A percentile compares a stretch with the other conserved stretches of the same genome.
phyloP scores from a whole-genome alignment of 371 early-diverging fungal species.

The Blyttiomyces sp. region DNA sequence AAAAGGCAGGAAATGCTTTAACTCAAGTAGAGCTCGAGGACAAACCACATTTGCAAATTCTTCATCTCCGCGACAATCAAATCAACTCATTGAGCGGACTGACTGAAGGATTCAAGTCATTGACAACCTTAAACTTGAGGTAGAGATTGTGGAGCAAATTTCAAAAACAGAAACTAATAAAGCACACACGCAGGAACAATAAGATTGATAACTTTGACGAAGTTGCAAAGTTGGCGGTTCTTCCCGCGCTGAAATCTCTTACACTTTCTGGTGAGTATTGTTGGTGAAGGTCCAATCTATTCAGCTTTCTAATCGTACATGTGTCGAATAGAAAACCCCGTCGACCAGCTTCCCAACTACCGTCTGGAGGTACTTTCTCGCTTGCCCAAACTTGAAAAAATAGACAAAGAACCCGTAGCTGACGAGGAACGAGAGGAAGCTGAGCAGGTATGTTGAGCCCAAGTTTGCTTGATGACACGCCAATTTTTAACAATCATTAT shows the following conservation, averaged over 20 bases:
- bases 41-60: slow-evolving; percentile 31
- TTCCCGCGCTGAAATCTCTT: slow-evolving; percentile 29
- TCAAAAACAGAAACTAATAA: too few relatives aligned
- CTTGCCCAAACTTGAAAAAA: slow-evolving; percentile 37
- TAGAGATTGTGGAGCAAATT: slow-evolving; percentile 3
- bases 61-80: slow-evolving; percentile 42
- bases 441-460: too few relatives aligned
- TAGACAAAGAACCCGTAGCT: slow-evolving; percentile 45
- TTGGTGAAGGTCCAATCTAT: background rate
- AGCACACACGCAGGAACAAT: slow-evolving; percentile 36
- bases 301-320: background rate
- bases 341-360: slow-evolving; percentile 37
- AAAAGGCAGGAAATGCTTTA: slow-evolving; percentile 33
- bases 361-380: slow-evolving; percentile 39
- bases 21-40: slow-evolving; percentile 32
- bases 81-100: slow-evolving; percentile 30
- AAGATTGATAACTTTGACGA: slow-evolving; percentile 33
- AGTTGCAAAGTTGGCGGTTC: slow-evolving; percentile 25
- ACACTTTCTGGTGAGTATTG: slow-evolving; percentile 23
- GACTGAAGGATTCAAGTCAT: slow-evolving; percentile 18
- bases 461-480: too few relatives aligned
- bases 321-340: slow-evolving; percentile 48
- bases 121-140: slow-evolving; percentile 42
- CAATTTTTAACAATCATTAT: too few relatives aligned
- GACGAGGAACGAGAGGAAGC: slow-evolving; percentile 52